Evolutionary conservation across 106 monocot genomes (phyloP).

Genomic region (Platanthera guangdongensis): DNA sequence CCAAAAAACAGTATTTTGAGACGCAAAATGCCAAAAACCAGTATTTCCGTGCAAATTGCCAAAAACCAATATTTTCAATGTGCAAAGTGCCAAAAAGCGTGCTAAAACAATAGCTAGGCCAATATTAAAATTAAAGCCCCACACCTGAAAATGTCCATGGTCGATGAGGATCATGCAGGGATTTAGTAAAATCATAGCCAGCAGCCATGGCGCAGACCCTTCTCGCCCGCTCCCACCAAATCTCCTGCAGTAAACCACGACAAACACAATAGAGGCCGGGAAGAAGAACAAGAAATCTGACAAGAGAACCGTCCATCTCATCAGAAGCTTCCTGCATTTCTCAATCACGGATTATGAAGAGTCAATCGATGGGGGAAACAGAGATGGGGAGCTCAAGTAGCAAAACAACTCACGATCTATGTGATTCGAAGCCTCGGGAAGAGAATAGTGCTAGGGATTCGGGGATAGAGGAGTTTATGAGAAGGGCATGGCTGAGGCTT

Average conservation of each 20-base stretch:
- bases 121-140: background rate
- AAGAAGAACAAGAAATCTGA: constrained; percentile 85
- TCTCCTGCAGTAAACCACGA: constrained; percentile 33
- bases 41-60: too few relatives aligned
- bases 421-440: constrained; percentile 81
- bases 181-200: constrained; percentile 76
- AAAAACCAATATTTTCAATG: too few relatives aligned
- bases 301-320: constrained; percentile 90
- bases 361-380: background rate
- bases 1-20: too few relatives aligned
- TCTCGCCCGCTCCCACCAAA: constrained; percentile 9
- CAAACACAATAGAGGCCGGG: constrained; percentile 62
- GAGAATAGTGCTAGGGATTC: constrained; percentile 39
- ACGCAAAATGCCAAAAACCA: too few relatives aligned
- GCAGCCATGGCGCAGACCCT: constrained; percentile 38
- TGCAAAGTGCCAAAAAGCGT: too few relatives aligned
- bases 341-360: background rate
- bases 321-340: constrained; percentile 60
- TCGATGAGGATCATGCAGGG: constrained; percentile 81
- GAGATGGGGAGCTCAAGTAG: background rate
- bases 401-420: constrained; percentile 27
- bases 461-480: constrained; percentile 63
- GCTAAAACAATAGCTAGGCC: background rate
- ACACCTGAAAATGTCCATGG: constrained; percentile 93
- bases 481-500: constrained; percentile 56